phyloP scores from a whole-genome alignment of 1,284 basidiomycete genomes.

The Ceratorhiza oryzae-sativae region DNA sequence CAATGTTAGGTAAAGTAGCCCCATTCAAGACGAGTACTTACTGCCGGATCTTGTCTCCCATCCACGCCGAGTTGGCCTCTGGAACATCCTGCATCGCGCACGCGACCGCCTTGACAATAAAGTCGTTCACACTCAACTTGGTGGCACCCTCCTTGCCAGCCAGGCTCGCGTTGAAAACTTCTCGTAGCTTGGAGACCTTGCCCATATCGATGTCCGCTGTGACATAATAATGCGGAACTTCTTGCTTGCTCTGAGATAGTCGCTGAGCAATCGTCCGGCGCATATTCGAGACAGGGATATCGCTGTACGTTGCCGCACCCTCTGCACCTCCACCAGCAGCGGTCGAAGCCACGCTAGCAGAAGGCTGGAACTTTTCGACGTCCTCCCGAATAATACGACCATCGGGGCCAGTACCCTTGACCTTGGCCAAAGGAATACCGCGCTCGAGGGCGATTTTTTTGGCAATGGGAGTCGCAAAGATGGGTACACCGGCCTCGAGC shows the following conservation, averaged over 20 bases:
- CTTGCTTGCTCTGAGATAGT: slow-evolving; percentile 91
- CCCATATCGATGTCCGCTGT: slow-evolving; percentile 98
- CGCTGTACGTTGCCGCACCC: slow-evolving; percentile 76
- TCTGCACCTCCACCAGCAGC: slow-evolving; percentile 54
- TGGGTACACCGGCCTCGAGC: slow-evolving; percentile 73
- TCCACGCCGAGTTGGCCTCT: slow-evolving; percentile 97
- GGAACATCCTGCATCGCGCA: slow-evolving; percentile 94
- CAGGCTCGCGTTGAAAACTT: slow-evolving; percentile 93
- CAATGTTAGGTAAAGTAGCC: not conserved
- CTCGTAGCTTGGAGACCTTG: slow-evolving; percentile 91
- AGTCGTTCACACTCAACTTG: slow-evolving; percentile 98
- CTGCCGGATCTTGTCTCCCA: slow-evolving; percentile 95
- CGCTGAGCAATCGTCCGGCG: slow-evolving; percentile 91
- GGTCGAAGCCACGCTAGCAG: slow-evolving; percentile 55
- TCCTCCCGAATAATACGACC: slow-evolving; percentile 95
- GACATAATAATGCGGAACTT: slow-evolving; percentile 97
- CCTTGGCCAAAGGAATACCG: slow-evolving; percentile 87
- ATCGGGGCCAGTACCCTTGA: slow-evolving; percentile 94
- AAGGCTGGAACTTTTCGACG: slow-evolving; percentile 85
- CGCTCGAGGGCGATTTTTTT: slow-evolving; percentile 96
- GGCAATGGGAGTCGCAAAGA: slow-evolving; percentile 94
- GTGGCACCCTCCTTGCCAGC: slow-evolving; percentile 83
- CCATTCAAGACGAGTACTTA: slow-evolving; percentile 55
- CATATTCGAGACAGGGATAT: slow-evolving; percentile 95
- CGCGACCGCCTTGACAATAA: slow-evolving; percentile 93